Evolutionary conservation across 495 filamentous ascomycete genomes (phyloP), one percentile per base, ranked within the genome.

Genomic region (Pseudomonodictys pantanalensis): DNA sequence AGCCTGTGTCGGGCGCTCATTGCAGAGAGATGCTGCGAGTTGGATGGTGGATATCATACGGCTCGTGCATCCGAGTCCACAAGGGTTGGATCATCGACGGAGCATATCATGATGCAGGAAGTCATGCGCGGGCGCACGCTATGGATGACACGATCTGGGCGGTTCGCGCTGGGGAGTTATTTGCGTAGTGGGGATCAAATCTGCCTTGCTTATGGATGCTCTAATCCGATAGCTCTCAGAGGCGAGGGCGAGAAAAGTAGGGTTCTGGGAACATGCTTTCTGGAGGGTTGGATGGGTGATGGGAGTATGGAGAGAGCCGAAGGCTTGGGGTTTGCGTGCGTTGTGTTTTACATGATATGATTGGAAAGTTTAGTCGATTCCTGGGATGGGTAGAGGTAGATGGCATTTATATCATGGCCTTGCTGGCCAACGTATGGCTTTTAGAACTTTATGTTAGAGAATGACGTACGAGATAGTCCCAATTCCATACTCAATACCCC

Each of bases 121-220:
- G 41, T 43, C 41, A 43, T 43, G 41, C 41, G 41, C 23, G 41
- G 41, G 15, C 41, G 41, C 41, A 43, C 41, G 5, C 41, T 43
- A 20, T 43, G 41, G 41, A 43, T 43, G 41, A 43, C 41, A 43
- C 41, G 41, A 43, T 43, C 41, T 43, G 41, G 41, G n/a, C 41
- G 41, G 23, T 17, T 43, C n/a, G 6, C 41, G 41, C 41, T 43
- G 41, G 41, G 41, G 23, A 43, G 41, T 20, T 43, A 43, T 43
- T 43, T 43, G 41, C 41, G 41, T 43, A 7, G 41, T 43, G 41
- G 41, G 23, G 41, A 43, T 43, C 41, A 43, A 7, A 43, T 43
- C 23, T 43, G 41, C 41, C 41, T 43, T 43, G 41, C 41, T 43
- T 43, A 43, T 17, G 41, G 41, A 43, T 43, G 41, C 41, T 43